Base-by-base conservation (phyloP, 495 filamentous ascomycete genomes). In the Penicillium subrubescens region DNA sequence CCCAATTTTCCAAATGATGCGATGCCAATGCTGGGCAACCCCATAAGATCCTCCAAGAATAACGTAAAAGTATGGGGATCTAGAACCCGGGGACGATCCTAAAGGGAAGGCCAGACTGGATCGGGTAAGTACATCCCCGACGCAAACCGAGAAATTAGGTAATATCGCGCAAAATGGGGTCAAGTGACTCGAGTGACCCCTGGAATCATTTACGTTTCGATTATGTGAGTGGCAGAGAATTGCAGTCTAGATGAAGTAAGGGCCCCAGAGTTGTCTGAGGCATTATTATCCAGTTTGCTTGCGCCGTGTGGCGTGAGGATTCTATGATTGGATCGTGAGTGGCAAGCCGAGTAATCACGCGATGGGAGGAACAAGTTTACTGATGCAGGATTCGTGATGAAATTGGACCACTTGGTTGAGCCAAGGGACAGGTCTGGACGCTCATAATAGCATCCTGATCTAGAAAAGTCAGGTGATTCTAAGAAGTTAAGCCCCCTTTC, bases 61-160 rank as follows among this genome's bases (percentile, higher is more conserved):
- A 53, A 66, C 64, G 64, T 66, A 66, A 62, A 54, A 58, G 34
- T 34, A 21, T 51, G 53, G 43, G 41, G 53, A 35, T 66, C 63
- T 62, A 59, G 59, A 62, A 21, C 59, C 46, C 53, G 35, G 52
- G 41, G 8, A 27, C 31, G 63, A 56, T 56, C 63, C 12, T 19
- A 50, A 60, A 61, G 21, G 57, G 63, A 57, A 65, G 27, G 39
- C 37, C 3, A 8, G 53, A 27, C 64, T 53, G 54, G 21, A 59
- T 62, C 37, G 34, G 64, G 64, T 35, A 66, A 66, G 64, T 39
- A 27, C 44, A 43, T 17, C 41, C 54, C 64, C 59, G 64, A 52
- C 14, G 59, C 52, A 57, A 61, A 35, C 59, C 59, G 59, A 53
- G 33, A 5, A 41, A 35, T 62, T 66, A 62, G 64, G 64, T 66